Evolutionary conservation across 2,329 filamentous ascomycete species (phyloP), one percentile per base, ranked within the genome.

Genomic region (Xylariomycetidae sp.): DNA sequence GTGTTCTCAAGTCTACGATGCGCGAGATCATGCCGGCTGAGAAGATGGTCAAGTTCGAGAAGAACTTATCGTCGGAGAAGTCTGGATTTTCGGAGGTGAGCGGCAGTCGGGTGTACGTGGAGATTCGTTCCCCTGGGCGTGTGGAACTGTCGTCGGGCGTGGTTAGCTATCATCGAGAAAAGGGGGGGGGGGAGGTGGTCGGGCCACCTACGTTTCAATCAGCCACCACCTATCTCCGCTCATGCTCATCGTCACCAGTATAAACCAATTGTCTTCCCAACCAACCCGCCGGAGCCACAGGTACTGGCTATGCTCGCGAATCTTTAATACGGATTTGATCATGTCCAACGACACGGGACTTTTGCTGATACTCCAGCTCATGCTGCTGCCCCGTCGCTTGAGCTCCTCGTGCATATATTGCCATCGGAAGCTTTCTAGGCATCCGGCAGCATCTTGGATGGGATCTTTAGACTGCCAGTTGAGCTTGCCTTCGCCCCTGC

Each of bases 221-320:
- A 89, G 64, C 79, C 82, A 89, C 85, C 86, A 94, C 41, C 72
- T 73, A 53, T 92, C 85, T 33, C 86, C 85, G 50, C 72, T 70
- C 51, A 85, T 69, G 53, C 82, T 80, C 54, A 88, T 71, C 33
- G 79, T 78, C 28, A 84, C 72, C 44, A 81, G 80, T 25, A 94
- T 63, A 42, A 81, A 77, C 85, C 87, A 95, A 33, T 74, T 66
- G 11, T 72, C 55, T 8, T 70, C 70, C 86, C 89, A 94, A n/a
- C 76, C 78, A 37, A 67, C 67, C 48, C 80, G 81, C 49, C 72
- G 77, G 42, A 94, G 80, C 63, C 88, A 85, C 12, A 80, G 66
- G 22, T 75, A 67, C 37, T 81, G 77, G 39, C 80, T 71, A 32
- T 78, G 67, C 33, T 83, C 77, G 25, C 77, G 69, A 10, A 77